Evolutionary conservation across 2,329 filamentous ascomycete genomes (phyloP).

Genomic region (Colletotrichum theobromicola): DNA sequence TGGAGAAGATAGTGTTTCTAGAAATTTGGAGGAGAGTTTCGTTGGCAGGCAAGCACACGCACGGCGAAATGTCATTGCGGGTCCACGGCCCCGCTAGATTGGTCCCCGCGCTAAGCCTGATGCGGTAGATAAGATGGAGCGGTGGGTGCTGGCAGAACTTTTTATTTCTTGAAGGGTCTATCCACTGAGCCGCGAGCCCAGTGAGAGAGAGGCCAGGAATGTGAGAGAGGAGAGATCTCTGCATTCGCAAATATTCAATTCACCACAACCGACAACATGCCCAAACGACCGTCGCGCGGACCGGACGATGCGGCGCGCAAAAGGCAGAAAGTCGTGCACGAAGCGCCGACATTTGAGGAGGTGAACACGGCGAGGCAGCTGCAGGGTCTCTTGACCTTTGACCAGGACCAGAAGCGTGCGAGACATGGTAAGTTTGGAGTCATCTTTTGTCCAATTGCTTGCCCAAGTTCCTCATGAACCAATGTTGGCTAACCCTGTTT

Average conservation of each 20-base stretch:
- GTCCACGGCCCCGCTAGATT: not conserved
- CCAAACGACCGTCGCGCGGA: constrained; percentile 47
- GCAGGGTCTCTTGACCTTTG: constrained; percentile 70
- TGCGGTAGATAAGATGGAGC: not conserved
- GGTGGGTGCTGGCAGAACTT: constrained; percentile 22
- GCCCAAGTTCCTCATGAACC: not conserved
- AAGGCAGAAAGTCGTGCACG: constrained; percentile 61
- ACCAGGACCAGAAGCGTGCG: constrained; percentile 71
- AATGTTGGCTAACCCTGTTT: not conserved
- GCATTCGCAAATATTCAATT: not conserved
- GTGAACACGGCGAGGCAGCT: constrained; percentile 71
- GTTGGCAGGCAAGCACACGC: not conserved
- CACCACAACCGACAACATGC: constrained; percentile 37
- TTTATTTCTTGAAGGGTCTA: constrained; percentile 23
- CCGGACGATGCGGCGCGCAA: constrained; percentile 51
- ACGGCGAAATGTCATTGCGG: constrained; percentile 19
- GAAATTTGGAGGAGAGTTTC: not conserved
- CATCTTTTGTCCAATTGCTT: not conserved
- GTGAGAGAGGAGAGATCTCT: not conserved
- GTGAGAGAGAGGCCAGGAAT: not conserved
- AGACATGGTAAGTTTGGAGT: constrained; percentile 61
- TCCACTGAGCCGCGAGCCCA: not conserved
- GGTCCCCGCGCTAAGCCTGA: constrained; percentile 14
- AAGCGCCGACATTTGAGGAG: constrained; percentile 64
- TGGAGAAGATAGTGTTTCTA: not conserved